Evolutionary conservation across 2,329 filamentous ascomycete species (phyloP), one percentile per base, ranked within the genome.

Genomic region (Botrytis cinerea): DNA sequence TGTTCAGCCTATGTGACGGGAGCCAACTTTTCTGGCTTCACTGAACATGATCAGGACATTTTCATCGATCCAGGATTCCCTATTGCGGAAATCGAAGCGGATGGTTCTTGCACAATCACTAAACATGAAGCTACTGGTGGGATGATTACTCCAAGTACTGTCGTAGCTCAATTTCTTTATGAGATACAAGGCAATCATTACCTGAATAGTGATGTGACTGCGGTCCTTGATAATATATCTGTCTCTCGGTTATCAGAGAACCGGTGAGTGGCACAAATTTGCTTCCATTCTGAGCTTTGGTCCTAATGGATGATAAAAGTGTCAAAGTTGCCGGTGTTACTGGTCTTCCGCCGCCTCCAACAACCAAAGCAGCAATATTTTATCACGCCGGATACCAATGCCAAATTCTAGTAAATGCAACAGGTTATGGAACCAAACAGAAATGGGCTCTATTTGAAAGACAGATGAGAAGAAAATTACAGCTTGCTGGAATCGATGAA

Each of bases 41-140:
- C n/a, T 28, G 16, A 57, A 57, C 16, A 57, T 9, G 14, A 57
- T 32, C n/a, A 57, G n/a, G 51, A 57, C n/a, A 32, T 32, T 57
- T 57, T 57, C 51, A 18, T 57, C 28, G 14, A 57, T 32, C 51
- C 51, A 28, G n/a, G 51, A 28, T 57, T 57, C 51, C 51, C 51
- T 28, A 57, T 57, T 32, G 51, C 51, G 7, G 51, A 57, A 57
- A 57, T 57, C n/a, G 51, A 57, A 57, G 51, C n/a, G 16, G 51
- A 28, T 57, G 51, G n/a, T 57, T 57, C 51, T 57, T 57, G 51
- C n/a, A 57, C 51, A 32, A 57, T 57, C 51, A 57, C 51, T 57
- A 57, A 57, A 28, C n/a, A 28, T 57, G n/a, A 57, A 57, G 6
- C 14, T 18, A 28, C n/a, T 28, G n/a, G 51, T 57, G 51, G 51